Conservation (phyloP, 1,139 yeast genomes). For the Sugiyamaella pinicola region DNA sequence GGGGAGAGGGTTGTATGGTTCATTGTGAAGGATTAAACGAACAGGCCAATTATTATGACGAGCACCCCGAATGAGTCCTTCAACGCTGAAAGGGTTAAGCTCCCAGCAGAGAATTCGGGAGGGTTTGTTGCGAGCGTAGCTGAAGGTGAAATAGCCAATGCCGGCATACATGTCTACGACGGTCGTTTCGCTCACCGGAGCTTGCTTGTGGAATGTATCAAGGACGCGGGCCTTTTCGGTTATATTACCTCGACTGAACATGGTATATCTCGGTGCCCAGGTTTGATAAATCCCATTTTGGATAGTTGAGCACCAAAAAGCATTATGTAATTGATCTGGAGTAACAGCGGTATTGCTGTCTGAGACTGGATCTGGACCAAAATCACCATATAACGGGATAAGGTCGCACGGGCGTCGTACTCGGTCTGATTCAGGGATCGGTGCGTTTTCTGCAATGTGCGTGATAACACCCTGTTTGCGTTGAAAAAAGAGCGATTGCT, state of each 20-base stretch:
- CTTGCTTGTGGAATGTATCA: conserved; percentile 40
- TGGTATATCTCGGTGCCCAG: conserved; percentile 85
- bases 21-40: conserved; percentile 43
- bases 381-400: conserved; percentile 63
- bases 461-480: conserved; percentile 43
- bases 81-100: conserved; percentile 80
- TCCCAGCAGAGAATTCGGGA: conserved; percentile 72
- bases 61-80: conserved; percentile 66
- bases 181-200: conserved; percentile 43
- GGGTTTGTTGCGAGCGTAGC: conserved; percentile 63
- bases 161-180: conserved; percentile 80
- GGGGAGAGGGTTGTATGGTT: conserved; percentile 37
- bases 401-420: conserved; percentile 67
- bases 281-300: conserved; percentile 78
- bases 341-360: conserved; percentile 51
- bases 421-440: conserved; percentile 56
- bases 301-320: conserved; percentile 70
- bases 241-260: conserved; percentile 89
- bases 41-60: conserved; percentile 48
- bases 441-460: conserved; percentile 72
- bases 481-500: conserved; percentile 10
- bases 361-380: conserved; percentile 49
- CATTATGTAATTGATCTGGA: conserved; percentile 48
- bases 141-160: conserved; percentile 79
- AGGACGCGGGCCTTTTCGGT: conserved; percentile 72